These are phyloP conservation scores for Pseudopyricularia javanii DNA, from an alignment of 2,329 filamentous ascomycete species.

Conservation along the genomic window DNA sequence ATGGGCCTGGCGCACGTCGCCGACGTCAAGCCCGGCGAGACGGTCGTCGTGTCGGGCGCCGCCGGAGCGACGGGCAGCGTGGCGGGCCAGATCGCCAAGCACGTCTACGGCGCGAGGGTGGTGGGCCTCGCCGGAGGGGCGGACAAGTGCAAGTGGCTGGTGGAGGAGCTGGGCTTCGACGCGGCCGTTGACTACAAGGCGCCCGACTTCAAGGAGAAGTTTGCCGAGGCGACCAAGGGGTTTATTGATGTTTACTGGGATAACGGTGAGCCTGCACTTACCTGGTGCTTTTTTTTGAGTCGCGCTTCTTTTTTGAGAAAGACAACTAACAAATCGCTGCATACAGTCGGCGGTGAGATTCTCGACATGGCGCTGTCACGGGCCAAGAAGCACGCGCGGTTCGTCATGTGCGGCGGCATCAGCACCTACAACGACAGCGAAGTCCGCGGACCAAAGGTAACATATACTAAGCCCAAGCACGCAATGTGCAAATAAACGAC, in stretches of 20 bases:
- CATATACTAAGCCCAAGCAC: background rate
- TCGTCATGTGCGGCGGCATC: slow-evolving; percentile 62
- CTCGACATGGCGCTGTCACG: slow-evolving; percentile 51
- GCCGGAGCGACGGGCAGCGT: slow-evolving; percentile 57
- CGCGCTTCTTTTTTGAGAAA: background rate
- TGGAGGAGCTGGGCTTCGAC: slow-evolving; percentile 53
- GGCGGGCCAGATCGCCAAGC: slow-evolving; percentile 53
- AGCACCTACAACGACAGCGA: slow-evolving; percentile 65
- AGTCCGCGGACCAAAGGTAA: slow-evolving; percentile 40
- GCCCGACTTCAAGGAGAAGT: slow-evolving; percentile 43
- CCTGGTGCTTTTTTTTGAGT: no score
- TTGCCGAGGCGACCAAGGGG: slow-evolving; percentile 45
- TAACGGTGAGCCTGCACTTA: slow-evolving; percentile 26
- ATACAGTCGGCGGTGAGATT: slow-evolving; percentile 52
- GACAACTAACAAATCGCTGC: background rate
- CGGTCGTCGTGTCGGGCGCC: slow-evolving; percentile 54
- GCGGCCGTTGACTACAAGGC: slow-evolving; percentile 59
- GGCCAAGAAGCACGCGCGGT: slow-evolving; percentile 50
- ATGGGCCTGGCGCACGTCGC: slow-evolving; percentile 52
- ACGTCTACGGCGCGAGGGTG: slow-evolving; percentile 40
- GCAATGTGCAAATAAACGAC: background rate
- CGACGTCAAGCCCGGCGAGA: slow-evolving; percentile 40
- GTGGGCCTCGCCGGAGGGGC: slow-evolving; percentile 42
- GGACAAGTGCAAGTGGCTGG: slow-evolving; percentile 51
- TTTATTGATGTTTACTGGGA: slow-evolving; percentile 60